These are phyloP conservation scores for Thecamonas trahens DNA, from an alignment of 78 protist species.

Conservation along the genomic window DNA sequence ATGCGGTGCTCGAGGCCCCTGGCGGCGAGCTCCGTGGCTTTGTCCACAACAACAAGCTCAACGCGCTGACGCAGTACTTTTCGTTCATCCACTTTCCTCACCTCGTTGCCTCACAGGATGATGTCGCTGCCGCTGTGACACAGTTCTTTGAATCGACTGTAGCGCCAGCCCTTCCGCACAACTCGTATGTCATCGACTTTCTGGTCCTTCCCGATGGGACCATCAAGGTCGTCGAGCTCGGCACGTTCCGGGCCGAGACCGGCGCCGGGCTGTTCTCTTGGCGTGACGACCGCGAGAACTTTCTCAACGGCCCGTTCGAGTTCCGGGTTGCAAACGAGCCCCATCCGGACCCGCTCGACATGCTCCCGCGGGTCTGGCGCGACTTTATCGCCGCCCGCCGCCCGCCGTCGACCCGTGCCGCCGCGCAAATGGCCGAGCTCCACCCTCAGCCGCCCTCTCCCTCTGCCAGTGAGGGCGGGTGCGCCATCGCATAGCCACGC, in stretches of 20 bases:
- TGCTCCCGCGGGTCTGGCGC: neutral
- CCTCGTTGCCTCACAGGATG: neutral
- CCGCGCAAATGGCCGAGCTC: too few relatives aligned
- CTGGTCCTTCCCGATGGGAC: neutral
- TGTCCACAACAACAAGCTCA: constrained; percentile 22
- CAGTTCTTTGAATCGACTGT: neutral
- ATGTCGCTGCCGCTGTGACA: neutral
- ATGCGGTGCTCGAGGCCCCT: neutral
- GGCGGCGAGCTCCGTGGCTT: constrained; percentile 17
- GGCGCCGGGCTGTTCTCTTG: constrained; percentile 5
- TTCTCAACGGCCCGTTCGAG: constrained; percentile 6
- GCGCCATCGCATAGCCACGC: too few relatives aligned
- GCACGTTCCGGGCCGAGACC: neutral
- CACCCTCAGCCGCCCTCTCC: too few relatives aligned
- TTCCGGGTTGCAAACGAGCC: constrained; percentile 1
- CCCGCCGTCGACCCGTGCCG: too few relatives aligned
- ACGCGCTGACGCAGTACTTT: constrained; percentile 13
- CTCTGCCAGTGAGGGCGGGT: too few relatives aligned
- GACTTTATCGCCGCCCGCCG: neutral
- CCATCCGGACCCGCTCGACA: neutral
- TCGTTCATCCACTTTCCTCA: neutral
- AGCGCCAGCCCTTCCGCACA: neutral
- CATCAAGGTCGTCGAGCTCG: neutral
- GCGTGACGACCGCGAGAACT: constrained; percentile 3
- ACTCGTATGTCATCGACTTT: constrained; percentile 6